Evolutionary conservation across 2,329 filamentous ascomycete genomes (phyloP), one percentile per base, ranked within the genome.

Genomic region (Emericellopsis atlantica): DNA sequence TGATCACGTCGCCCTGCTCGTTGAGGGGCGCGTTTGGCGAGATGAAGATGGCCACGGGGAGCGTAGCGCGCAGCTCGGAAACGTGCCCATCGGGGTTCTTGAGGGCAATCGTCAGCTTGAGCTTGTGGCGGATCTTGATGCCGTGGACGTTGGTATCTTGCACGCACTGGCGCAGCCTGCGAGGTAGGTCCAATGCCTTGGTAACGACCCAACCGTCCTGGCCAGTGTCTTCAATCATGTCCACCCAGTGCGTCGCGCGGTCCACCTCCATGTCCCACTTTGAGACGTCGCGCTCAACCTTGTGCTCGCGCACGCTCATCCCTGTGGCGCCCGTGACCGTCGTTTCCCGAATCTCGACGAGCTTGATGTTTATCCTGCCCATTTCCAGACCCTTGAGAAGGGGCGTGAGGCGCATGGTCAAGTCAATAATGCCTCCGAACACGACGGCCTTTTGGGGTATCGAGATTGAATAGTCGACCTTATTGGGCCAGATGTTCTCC

Each of bases 401-500:
- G 0, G 90, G 89, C 2, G 88, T 85, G 46, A 96, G 79, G 46
- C 84, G 79, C 65, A 95, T 90, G 51, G 94, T 81, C 44, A 95
- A 72, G 1, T 80, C 78, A 38, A 96, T 79, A 18, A 74, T 73
- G n/a, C 86, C 93, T 39, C 92, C 92, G 52, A 95, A 94, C 15
- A 95, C 84, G 41, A 95, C 82, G 2, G 92, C 92, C 65, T 95
- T 95, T 54, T 87, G 89, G 0, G 92, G 90, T 10, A 94, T 85
- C 43, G 86, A 79, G 47, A 98, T 88, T 24, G 87, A 90, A 64
- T 98, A 98, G 58, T 94, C 86, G 51, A 96, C 76, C 68, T 98
- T 98, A 66, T 95, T 92, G 6, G 88, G 84, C 92, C 92, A 98
- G 47, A 94, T 84, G 55, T 95, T 95, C 61, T 95, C 89, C 48